A percentile compares a stretch with the other conserved stretches of the same genome.
phyloP scores from a whole-genome alignment of 495 filamentous ascomycete genomes.

The Aspergillus bertholletiae region DNA sequence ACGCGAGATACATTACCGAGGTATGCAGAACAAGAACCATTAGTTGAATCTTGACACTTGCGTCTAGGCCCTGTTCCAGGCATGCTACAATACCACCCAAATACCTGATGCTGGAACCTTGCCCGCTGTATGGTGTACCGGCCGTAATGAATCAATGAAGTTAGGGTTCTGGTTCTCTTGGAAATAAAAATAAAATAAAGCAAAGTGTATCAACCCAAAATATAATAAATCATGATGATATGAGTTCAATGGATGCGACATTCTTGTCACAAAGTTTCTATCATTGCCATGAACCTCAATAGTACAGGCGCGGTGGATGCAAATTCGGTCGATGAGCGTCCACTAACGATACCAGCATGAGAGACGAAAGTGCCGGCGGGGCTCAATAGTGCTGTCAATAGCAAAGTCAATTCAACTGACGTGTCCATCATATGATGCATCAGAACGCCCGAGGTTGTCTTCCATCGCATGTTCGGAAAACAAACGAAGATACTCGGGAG shows the following conservation, averaged over 20 bases:
- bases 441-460: background rate
- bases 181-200: no score
- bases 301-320: background rate
- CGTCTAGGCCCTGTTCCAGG: background rate
- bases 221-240: no score
- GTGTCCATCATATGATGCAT: constrained; percentile 7
- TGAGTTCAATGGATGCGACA: no score
- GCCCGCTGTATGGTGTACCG: no score
- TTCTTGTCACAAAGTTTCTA: background rate
- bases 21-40: background rate
- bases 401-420: constrained; percentile 9
- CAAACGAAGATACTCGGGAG: background rate
- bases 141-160: no score
- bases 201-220: no score
- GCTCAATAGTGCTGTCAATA: constrained; percentile 14
- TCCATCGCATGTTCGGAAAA: background rate
- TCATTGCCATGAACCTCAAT: constrained; percentile 1
- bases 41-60: background rate
- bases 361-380: constrained; percentile 7
- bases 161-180: no score
- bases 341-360: constrained; percentile 2
- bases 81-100: background rate
- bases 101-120: no score
- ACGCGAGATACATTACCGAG: background rate
- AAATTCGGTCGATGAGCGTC: background rate